A percentile compares a stretch with the other conserved stretches of the same genome.
These are phyloP conservation scores for Vanrija humicola DNA, from an alignment of 1,284 basidiomycete species.

Conservation along the genomic window DNA sequence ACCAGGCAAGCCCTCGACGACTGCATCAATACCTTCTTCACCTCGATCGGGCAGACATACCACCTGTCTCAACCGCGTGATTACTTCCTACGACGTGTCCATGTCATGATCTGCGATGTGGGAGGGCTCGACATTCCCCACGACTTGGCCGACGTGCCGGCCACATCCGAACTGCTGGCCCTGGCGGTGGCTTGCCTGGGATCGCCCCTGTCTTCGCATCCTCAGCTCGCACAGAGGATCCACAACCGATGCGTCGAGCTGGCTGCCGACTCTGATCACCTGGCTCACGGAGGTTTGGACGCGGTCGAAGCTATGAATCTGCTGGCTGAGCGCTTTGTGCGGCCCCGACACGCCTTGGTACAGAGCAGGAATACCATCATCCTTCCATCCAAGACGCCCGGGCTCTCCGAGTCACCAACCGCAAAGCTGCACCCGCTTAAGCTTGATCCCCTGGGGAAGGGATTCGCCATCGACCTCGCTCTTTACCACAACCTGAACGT, in stretches of 20 bases:
- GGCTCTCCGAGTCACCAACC: neutral
- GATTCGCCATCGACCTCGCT: neutral
- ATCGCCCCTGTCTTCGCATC: neutral
- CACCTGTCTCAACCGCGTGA: neutral
- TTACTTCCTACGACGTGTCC: neutral
- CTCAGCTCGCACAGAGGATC: neutral
- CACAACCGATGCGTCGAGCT: neutral
- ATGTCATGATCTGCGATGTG: neutral
- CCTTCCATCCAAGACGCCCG: neutral
- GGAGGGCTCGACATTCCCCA: neutral
- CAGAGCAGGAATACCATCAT: neutral
- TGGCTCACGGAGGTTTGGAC: neutral
- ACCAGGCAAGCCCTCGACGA: neutral
- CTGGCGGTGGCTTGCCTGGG: neutral
- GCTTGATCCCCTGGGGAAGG: neutral
- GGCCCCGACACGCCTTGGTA: too few species aligned
- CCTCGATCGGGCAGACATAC: neutral
- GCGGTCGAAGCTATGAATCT: neutral
- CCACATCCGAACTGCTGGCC: neutral
- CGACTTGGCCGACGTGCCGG: neutral
- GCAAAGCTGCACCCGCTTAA: neutral
- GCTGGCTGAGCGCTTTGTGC: neutral
- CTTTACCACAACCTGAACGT: neutral
- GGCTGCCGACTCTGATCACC: neutral
- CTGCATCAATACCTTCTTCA: neutral